These are phyloP conservation scores for Asterionellopsis glacialis DNA, from an alignment of 108 stramenopile species.

Conservation along the genomic window DNA sequence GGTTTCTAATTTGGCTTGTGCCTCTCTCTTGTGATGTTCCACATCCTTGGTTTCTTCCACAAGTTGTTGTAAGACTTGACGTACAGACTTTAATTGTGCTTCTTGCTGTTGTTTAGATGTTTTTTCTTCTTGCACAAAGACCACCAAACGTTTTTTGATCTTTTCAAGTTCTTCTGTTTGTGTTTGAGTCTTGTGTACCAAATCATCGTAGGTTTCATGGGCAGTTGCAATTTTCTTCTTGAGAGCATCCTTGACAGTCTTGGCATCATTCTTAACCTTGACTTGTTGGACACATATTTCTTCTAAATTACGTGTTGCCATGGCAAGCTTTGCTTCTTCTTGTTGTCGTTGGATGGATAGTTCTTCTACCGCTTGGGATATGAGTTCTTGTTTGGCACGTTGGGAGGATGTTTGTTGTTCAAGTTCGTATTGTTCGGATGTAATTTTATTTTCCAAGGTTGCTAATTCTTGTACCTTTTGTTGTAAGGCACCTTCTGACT, in stretches of 20 bases:
- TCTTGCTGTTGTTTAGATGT: no score
- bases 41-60: no score
- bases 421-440: neutral
- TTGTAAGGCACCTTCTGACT: neutral
- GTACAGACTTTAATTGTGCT: no score
- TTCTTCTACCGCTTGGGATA: neutral
- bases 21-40: no score
- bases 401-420: neutral
- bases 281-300: neutral
- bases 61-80: no score
- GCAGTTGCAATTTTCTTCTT: neutral
- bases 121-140: no score
- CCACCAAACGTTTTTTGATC: no score
- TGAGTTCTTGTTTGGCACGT: neutral
- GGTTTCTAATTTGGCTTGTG: no score
- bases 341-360: neutral
- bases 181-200: neutral
- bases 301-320: neutral
- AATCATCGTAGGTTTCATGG: neutral
- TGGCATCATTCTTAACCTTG: conserved; percentile 1
- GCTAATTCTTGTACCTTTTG: conserved; percentile 3
- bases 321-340: neutral
- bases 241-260: neutral
- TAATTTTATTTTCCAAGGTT: neutral
- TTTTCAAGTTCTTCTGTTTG: no score